Evolutionary conservation across 1,139 yeast species (phyloP).

Genomic region (Taphrina communis): DNA sequence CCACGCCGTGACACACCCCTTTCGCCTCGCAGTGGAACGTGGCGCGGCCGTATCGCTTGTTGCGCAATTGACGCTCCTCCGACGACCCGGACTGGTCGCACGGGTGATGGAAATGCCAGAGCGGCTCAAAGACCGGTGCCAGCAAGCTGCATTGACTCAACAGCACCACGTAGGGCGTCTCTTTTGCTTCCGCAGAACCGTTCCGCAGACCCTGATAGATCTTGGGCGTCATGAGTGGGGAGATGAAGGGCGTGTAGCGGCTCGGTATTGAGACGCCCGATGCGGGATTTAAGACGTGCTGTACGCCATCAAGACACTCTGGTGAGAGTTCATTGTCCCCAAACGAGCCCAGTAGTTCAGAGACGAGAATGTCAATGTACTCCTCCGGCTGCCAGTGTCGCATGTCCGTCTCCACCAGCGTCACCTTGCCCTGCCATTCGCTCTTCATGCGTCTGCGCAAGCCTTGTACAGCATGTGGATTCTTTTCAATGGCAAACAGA

Average conservation of each 20-base stretch:
- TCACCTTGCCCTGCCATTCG: constrained; percentile 59
- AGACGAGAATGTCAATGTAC: constrained; percentile 65
- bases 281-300: constrained; percentile 48
- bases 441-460: constrained; percentile 56
- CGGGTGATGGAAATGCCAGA: constrained; percentile 67
- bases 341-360: constrained; percentile 86
- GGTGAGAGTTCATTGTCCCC: constrained; percentile 92
- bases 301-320: constrained; percentile 63
- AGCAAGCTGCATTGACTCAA: constrained; percentile 58
- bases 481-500: constrained; percentile 72
- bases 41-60: constrained; percentile 51
- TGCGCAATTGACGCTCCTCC: constrained; percentile 46
- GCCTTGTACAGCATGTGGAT: constrained; percentile 60
- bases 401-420: constrained; percentile 64
- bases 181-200: constrained; percentile 49
- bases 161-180: constrained; percentile 67
- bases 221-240: constrained; percentile 69
- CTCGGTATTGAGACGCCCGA: constrained; percentile 67
- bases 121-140: constrained; percentile 51
- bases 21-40: constrained; percentile 56
- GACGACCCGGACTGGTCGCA: constrained; percentile 25
- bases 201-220: constrained; percentile 53
- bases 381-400: constrained; percentile 56
- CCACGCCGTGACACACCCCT: constrained; percentile 70
- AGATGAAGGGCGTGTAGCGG: constrained; percentile 63